Conservation (phyloP, 2,329 filamentous ascomycete genomes). For the Tolypocladium nubicola region DNA sequence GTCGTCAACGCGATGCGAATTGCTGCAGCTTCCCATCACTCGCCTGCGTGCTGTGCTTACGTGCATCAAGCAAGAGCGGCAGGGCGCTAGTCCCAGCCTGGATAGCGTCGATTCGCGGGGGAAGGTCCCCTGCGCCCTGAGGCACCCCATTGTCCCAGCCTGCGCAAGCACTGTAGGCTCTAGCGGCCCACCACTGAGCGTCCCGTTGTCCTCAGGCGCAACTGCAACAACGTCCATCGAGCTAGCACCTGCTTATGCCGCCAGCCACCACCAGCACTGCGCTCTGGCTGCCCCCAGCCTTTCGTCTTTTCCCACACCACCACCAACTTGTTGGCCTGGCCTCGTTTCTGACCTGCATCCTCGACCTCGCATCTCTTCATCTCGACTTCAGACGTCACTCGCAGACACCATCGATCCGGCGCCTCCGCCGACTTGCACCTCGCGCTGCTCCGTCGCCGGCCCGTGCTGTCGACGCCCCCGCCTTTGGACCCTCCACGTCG, state of each 20-base stretch:
- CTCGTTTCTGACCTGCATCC: slow-evolving; percentile 1
- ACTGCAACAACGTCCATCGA: not conserved
- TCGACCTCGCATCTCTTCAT: not conserved
- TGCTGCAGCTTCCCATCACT: not conserved
- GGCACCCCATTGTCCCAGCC: not conserved
- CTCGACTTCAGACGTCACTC: not conserved
- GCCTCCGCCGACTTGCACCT: not conserved
- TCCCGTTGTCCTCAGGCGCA: not conserved
- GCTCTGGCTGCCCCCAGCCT: slow-evolving; percentile 15
- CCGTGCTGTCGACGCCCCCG: not conserved
- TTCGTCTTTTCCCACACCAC: slow-evolving; percentile 14
- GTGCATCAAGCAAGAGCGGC: not conserved
- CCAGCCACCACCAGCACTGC: slow-evolving; percentile 16
- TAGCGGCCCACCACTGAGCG: not conserved
- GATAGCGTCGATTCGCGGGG: not conserved
- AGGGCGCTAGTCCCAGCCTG: not conserved
- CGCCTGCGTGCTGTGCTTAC: not conserved
- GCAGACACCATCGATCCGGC: not conserved
- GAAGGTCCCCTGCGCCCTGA: not conserved
- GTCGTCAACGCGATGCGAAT: not conserved
- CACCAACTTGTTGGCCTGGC: slow-evolving; percentile 5
- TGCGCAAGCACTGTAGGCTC: not conserved
- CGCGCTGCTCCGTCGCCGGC: not conserved
- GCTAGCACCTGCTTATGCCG: not conserved
- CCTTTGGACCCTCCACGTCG: slow-evolving; percentile 1